phyloP scores from a whole-genome alignment of 345 rosid species.

The Heritiera fomes region DNA sequence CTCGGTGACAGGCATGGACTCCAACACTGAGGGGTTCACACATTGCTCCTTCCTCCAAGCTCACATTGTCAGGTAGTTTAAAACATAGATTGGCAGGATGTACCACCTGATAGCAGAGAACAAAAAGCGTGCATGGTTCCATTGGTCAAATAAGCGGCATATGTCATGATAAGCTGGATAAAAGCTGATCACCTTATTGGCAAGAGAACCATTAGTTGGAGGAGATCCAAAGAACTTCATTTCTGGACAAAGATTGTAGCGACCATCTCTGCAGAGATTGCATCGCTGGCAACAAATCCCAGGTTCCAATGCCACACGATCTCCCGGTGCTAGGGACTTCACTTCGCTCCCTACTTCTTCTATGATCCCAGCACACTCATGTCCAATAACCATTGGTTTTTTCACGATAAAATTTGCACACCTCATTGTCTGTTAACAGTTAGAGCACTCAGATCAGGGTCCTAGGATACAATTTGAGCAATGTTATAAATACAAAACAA shows the following conservation, averaged over 20 bases:
- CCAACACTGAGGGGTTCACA: conserved; percentile 73
- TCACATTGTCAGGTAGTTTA: conserved; percentile 62
- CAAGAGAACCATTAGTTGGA: conserved; percentile 66
- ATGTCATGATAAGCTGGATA: background rate
- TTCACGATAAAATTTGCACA: conserved; percentile 65
- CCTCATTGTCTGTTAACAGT: conserved; percentile 48
- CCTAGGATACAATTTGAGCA: background rate
- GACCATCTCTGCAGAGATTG: conserved; percentile 51
- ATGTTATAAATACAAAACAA: background rate
- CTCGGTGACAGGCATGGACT: conserved; percentile 62
- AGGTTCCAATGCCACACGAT: conserved; percentile 64
- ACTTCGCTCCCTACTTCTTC: conserved; percentile 63
- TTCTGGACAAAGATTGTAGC: conserved; percentile 61
- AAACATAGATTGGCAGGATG: conserved; percentile 62
- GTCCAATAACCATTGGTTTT: conserved; percentile 75
- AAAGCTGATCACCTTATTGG: conserved; percentile 44
- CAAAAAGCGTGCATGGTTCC: background rate
- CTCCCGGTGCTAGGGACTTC: conserved; percentile 47
- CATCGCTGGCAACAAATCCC: conserved; percentile 62
- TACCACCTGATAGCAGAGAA: conserved; percentile 43
- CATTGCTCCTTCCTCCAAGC: conserved; percentile 77
- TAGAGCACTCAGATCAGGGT: background rate
- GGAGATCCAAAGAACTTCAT: conserved; percentile 77
- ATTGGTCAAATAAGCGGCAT: background rate
- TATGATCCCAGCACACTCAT: conserved; percentile 69